These are phyloP conservation scores for Umbelopsis sp. DNA, from an alignment of 192 early-diverging fungal genomes.

Conservation along the genomic window DNA sequence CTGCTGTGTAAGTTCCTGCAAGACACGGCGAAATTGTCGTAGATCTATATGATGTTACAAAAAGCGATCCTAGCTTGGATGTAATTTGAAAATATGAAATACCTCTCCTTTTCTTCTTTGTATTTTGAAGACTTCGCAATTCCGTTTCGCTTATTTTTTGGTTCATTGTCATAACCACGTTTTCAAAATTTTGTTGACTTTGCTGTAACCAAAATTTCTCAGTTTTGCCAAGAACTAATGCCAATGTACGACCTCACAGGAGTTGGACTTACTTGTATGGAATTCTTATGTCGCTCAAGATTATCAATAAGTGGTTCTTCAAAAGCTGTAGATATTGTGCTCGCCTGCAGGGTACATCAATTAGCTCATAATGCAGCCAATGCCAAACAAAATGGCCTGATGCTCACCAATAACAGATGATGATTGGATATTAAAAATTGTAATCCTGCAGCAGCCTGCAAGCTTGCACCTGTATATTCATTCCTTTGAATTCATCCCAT, in stretches of 20 bases:
- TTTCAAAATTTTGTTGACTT: conserved; percentile 49
- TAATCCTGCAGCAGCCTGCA: conserved; percentile 54
- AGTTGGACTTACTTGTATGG: conserved; percentile 24
- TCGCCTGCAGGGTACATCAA: conserved; percentile 28
- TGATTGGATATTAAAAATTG: conserved; percentile 58
- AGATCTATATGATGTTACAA: conserved; percentile 37
- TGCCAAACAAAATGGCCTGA: neutral
- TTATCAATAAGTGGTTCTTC: conserved; percentile 51
- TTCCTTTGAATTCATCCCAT: neutral
- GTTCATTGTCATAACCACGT: conserved; percentile 45
- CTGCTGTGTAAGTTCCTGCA: conserved; percentile 48
- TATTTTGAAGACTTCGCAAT: conserved; percentile 43
- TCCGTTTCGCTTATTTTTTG: conserved; percentile 53
- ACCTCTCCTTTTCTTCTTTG: conserved; percentile 24
- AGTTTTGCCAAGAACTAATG: neutral
- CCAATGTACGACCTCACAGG: neutral
- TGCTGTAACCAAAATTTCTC: conserved; percentile 7
- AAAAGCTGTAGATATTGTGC: conserved; percentile 48
- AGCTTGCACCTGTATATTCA: conserved; percentile 36
- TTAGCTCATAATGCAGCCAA: neutral
- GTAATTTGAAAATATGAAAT: neutral
- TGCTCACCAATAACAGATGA: conserved; percentile 53
- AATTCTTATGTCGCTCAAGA: conserved; percentile 46
- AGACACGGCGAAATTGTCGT: conserved; percentile 40
- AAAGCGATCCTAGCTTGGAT: neutral